Base-by-base conservation (phyloP, 257 asterid species). In the Lithospermum erythrorhizon region DNA sequence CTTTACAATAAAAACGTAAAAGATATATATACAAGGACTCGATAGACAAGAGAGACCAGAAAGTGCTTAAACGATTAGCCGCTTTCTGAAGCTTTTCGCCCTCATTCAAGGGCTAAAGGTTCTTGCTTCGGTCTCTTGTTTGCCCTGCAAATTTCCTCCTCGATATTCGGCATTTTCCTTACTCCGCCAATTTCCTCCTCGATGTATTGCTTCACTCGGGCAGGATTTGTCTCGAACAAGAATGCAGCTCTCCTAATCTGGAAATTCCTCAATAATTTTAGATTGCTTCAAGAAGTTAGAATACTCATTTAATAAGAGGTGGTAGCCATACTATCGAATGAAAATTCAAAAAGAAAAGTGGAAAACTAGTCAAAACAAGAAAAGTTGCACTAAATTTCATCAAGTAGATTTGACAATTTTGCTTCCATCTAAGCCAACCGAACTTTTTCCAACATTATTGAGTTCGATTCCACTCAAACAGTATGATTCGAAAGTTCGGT, bases 191-290 rank as follows among this genome's bases (percentile, higher is more conserved):
- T 19, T 64, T 72, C 22, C 55, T 68, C 74, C 58, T 68, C 73
- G 47, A 68, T 54, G 32, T 68, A 52, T 68, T 62, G 84, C 70
- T 79, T 75, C 68, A 73, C 69, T 48, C 30, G 58, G 6, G 32
- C 58, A 53, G 57, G 70, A 32, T 76, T 78, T 2, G 73, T 76
- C 78, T 81, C 89, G 49, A 89, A 89, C 49, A 78, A 18, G 61
- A 76, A 82, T 51, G 80, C 11, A 67, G 77, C 53, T 22, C 72
- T 81, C 69, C 78, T 77, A n/a, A 89, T 70, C 97, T 89, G 94
- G 56, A 65, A 61, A 45, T 61, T 52, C 9, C 20, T 9, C 4
- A 6, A 52, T 2, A 52, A 52, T 52, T 15, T 52, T 18, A 52
- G 10, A 9, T 9, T n/a, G 1, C 23, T 4, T 22, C 17, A 2